Percentiles rank a stretch among this genome's conserved stretches.
Evolutionary conservation across 345 rosid species (phyloP).

Genomic region (Rhizophora mangle): DNA sequence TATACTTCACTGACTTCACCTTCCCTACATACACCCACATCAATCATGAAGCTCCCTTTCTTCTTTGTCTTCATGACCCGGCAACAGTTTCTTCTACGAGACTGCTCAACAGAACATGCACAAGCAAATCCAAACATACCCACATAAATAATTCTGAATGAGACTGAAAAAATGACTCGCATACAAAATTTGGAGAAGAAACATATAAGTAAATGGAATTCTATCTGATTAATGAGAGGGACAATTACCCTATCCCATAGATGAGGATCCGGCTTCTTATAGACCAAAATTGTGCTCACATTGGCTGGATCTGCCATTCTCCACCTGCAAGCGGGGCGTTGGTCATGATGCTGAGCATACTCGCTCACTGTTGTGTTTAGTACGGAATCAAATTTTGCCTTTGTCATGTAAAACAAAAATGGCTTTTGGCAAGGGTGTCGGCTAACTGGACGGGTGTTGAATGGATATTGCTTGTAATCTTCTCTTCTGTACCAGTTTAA

Average conservation of each 20-base stretch:
- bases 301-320: constrained; percentile 67
- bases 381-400: constrained; percentile 37
- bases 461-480: constrained; percentile 90
- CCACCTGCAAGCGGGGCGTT: constrained; percentile 75
- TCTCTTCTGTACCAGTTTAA: constrained; percentile 92
- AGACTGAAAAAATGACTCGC: not conserved
- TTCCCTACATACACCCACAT: constrained; percentile 70
- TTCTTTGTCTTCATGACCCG: constrained; percentile 54
- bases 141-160: too few species aligned
- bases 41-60: constrained; percentile 56
- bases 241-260: constrained; percentile 76
- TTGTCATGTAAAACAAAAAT: constrained; percentile 64
- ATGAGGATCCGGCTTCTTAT: constrained; percentile 63
- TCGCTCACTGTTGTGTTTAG: constrained; percentile 56
- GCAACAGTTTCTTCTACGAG: constrained; percentile 95
- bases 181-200: not conserved
- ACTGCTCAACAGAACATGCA: constrained; percentile 33
- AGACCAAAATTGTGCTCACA: constrained; percentile 46
- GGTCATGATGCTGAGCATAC: constrained; percentile 48
- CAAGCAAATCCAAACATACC: not conserved
- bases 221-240: not conserved
- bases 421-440: constrained; percentile 91
- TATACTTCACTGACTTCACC: constrained; percentile 75
- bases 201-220: not conserved
- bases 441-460: constrained; percentile 90